These are phyloP conservation scores for Macrocybe gigantea DNA, from an alignment of 768 basidiomycete species.

Conservation along the genomic window DNA sequence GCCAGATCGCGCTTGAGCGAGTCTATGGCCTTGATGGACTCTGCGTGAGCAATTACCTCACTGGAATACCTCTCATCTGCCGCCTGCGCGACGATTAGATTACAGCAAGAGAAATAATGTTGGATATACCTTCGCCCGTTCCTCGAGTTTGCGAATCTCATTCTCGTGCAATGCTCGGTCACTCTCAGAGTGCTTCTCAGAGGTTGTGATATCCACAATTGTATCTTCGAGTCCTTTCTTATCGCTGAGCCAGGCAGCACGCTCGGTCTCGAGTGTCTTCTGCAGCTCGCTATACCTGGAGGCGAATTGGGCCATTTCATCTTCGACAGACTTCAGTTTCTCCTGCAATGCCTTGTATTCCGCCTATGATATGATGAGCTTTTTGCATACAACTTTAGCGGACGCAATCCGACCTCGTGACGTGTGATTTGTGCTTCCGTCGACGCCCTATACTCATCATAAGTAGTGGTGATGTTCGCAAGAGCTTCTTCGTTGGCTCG, in stretches of 20 bases:
- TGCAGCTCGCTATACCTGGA: slow-evolving; percentile 53
- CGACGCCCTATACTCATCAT: slow-evolving; percentile 74
- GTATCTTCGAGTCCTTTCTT: slow-evolving; percentile 80
- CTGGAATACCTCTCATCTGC: slow-evolving; percentile 79
- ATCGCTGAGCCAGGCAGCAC: slow-evolving; percentile 66
- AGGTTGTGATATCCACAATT: slow-evolving; percentile 73
- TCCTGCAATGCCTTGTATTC: slow-evolving; percentile 60
- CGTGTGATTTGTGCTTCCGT: slow-evolving; percentile 64
- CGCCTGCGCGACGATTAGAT: slow-evolving; percentile 28
- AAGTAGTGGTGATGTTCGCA: slow-evolving; percentile 58
- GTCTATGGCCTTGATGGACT: slow-evolving; percentile 70
- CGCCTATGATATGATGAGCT: slow-evolving; percentile 34
- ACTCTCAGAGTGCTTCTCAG: slow-evolving; percentile 61
- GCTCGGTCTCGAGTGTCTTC: slow-evolving; percentile 62
- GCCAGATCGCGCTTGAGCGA: slow-evolving; percentile 58
- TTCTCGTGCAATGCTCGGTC: slow-evolving; percentile 60
- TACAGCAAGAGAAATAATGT: background rate
- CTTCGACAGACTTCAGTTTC: slow-evolving; percentile 46
- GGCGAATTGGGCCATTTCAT: slow-evolving; percentile 45
- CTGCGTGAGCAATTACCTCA: slow-evolving; percentile 83
- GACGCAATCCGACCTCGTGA: slow-evolving; percentile 50
- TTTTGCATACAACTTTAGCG: background rate
- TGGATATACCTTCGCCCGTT: slow-evolving; percentile 55
- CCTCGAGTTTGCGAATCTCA: slow-evolving; percentile 62
- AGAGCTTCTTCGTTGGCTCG: slow-evolving; percentile 78